phyloP scores from a whole-genome alignment of 1,139 yeast species.

The Protomyces pachydermus region DNA sequence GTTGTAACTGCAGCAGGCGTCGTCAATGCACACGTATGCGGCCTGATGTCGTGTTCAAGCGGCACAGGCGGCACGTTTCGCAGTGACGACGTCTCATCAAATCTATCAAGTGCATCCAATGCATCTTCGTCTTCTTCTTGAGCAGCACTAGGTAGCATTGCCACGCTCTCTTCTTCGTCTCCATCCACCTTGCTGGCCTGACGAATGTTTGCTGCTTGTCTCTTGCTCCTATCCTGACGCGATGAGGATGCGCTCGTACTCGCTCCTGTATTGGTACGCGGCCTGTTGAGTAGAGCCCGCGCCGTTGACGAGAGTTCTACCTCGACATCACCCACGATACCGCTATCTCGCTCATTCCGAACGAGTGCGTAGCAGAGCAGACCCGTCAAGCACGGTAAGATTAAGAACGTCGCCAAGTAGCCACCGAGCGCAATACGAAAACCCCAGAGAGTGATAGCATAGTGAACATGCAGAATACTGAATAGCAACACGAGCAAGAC shows the following conservation, averaged over 20 bases:
- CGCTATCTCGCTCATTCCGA: constrained; percentile 1
- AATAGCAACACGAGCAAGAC: neutral
- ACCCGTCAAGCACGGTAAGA: constrained; percentile 1
- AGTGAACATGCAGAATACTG: neutral
- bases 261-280: neutral
- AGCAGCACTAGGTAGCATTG: neutral
- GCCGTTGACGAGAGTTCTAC: neutral
- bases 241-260: neutral
- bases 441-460: constrained; percentile 14
- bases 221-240: neutral
- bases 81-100: neutral
- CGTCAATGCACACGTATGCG: neutral
- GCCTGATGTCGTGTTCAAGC: neutral
- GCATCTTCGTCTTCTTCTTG: neutral
- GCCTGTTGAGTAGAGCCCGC: neutral
- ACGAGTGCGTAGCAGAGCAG: neutral
- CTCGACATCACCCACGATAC: constrained; percentile 1
- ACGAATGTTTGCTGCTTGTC: neutral
- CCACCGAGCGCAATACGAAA: neutral
- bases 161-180: neutral
- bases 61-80: constrained; percentile 13
- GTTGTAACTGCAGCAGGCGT: neutral
- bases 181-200: neutral
- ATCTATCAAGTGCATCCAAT: neutral
- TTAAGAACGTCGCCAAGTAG: constrained; percentile 9